A percentile compares a stretch with the other conserved stretches of the same genome.
These are phyloP conservation scores for Pilatotrama ljubarskyi DNA, from an alignment of 768 basidiomycete species.

Conservation along the genomic window DNA sequence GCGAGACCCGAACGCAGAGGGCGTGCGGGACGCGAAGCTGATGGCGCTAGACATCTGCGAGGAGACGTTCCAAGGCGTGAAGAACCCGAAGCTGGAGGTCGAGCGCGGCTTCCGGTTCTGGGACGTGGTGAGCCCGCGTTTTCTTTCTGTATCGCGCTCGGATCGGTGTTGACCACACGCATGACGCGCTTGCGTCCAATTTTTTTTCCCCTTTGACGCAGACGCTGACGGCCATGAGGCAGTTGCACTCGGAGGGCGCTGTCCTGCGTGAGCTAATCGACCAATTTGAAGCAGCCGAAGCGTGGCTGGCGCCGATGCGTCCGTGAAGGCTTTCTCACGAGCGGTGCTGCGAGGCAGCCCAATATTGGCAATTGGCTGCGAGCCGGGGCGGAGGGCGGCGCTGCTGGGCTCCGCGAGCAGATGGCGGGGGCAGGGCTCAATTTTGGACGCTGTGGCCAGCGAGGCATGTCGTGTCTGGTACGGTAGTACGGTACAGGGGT, in stretches of 20 bases:
- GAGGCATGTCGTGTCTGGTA: not conserved
- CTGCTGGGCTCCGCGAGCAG: slow-evolving; percentile 2
- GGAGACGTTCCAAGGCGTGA: slow-evolving; percentile 92
- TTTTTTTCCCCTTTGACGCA: slow-evolving; percentile 32
- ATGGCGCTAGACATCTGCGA: slow-evolving; percentile 92
- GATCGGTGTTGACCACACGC: slow-evolving; percentile 1
- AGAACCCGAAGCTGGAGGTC: slow-evolving; percentile 82
- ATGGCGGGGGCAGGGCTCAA: not conserved
- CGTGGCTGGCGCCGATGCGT: slow-evolving; percentile 90
- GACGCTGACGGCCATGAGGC: slow-evolving; percentile 88
- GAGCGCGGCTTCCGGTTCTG: slow-evolving; percentile 98
- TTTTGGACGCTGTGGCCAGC: not conserved
- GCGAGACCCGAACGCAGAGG: slow-evolving; percentile 73
- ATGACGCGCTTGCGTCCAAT: not conserved
- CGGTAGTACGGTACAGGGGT: not conserved
- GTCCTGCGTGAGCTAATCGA: slow-evolving; percentile 87
- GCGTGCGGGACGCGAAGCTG: slow-evolving; percentile 79
- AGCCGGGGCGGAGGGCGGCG: slow-evolving; percentile 3
- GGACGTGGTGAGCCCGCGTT: slow-evolving; percentile 77
- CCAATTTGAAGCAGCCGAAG: slow-evolving; percentile 95
- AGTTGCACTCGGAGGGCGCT: slow-evolving; percentile 78
- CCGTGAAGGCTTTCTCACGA: slow-evolving; percentile 52
- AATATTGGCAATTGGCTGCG: slow-evolving; percentile 16
- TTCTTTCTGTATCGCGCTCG: not conserved
- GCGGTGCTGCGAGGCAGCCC: slow-evolving; percentile 1